Base-by-base conservation (phyloP, 257 asterid genomes). In the Oldenlandia corymbosa region DNA sequence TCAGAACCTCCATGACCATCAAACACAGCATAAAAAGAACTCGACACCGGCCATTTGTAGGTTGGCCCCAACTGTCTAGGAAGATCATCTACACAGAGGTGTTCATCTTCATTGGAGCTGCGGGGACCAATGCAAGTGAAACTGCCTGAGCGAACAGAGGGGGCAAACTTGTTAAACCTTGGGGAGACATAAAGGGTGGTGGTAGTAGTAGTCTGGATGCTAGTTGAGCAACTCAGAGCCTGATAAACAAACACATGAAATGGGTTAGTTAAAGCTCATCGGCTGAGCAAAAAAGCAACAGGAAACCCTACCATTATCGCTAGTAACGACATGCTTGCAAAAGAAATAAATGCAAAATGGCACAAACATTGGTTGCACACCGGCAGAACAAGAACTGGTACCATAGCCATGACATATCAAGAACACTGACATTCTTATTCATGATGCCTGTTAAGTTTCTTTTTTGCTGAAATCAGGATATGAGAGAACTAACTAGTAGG, bases 1-100 rank as follows among this genome's bases (percentile, higher is more conserved):
- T 70, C 89, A 24, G 88, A 75, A 50, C 99, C 99, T 46, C 97
- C 99, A 62, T 92, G 99, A 49, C 99, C 99, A 49, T 92, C 99
- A 37, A 92, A 92, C 47, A 92, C 88, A 20, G 91, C 99, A 57
- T 89, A 92, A 53, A 92, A 87, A 2, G 99, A 78, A 63, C 88
- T 71, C 5, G 96, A 86, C 52, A 80, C 74, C 43, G 95, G 70
- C 96, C 95, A 92, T 49, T 56, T 67, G 76, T 60, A 80, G 17
- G 60, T 81, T 72, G 87, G 39, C 12, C 90, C 94, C 79, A 92
- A 64, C 53, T 80, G 84, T 30, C 81, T 63, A 60, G 80, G 72
- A 41, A 92, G 80, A 72, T 92, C 87, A 60, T 92, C 99, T 27
- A 92, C 79, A 26, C 82, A 77, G 59, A 92, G 78, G 67, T 87